Evolutionary conservation across 108 stramenopile species (phyloP).

Genomic region (Bacterosira constricta): DNA sequence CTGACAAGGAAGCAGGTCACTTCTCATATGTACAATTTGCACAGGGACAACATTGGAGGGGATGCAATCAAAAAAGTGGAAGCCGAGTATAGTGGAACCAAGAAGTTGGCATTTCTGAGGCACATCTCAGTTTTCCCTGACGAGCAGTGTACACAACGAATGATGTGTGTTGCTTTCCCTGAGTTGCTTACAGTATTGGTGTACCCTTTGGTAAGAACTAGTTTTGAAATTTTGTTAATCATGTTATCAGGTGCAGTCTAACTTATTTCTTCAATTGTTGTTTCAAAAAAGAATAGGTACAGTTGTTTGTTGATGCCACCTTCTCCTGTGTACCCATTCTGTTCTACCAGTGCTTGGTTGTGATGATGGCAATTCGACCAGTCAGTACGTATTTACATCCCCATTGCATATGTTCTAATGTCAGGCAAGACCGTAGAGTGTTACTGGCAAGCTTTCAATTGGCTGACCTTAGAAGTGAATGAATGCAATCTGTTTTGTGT

Average conservation of each 20-base stretch:
- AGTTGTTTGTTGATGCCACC: conserved; percentile 9
- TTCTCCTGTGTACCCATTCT: conserved; percentile 1
- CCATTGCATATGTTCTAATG: conserved; percentile 7
- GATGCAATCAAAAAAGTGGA: no score
- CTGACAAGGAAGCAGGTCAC: no score
- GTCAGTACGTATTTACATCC: not conserved
- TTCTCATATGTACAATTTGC: no score
- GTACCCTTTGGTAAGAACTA: no score
- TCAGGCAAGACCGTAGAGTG: conserved; percentile 4
- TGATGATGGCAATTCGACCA: conserved; percentile 6
- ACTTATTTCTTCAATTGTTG: not conserved
- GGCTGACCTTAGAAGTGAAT: not conserved
- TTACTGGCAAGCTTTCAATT: conserved; percentile 8
- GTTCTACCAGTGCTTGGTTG: conserved; percentile 6
- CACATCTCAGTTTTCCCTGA: not conserved
- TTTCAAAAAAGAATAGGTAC: not conserved
- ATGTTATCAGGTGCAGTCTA: not conserved
- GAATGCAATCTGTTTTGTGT: not conserved
- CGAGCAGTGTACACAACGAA: no score
- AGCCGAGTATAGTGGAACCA: no score
- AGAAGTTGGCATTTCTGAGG: not conserved
- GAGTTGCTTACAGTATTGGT: no score
- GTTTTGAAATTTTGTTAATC: not conserved
- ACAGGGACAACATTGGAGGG: no score
- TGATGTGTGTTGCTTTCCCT: no score